These are phyloP conservation scores for Venturia nashicola DNA, from an alignment of 2,329 filamentous ascomycete species.

Conservation along the genomic window DNA sequence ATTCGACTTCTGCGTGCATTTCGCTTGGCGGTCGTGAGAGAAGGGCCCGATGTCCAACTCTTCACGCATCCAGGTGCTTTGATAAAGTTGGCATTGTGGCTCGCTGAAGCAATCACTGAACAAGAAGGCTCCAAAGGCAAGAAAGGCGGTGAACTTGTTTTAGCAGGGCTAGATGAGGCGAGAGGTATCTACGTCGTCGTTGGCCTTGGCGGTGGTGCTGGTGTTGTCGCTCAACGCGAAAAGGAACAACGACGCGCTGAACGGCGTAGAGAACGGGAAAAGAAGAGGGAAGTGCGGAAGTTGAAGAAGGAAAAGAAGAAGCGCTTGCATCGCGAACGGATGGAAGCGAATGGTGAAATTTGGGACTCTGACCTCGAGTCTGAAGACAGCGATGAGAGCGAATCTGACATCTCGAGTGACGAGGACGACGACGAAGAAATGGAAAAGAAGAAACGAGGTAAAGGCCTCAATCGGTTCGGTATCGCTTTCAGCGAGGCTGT, in stretches of 20 bases:
- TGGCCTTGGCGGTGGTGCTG: conserved; percentile 77
- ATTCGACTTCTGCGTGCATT: conserved; percentile 88
- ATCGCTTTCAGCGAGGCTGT: conserved; percentile 94
- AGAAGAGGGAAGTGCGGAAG: conserved; percentile 38
- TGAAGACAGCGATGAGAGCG: conserved; percentile 33
- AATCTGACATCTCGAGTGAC: conserved; percentile 34
- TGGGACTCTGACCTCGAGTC: conserved; percentile 42
- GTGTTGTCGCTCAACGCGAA: conserved; percentile 50
- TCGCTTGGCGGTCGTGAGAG: conserved; percentile 90
- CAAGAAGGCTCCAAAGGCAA: conserved; percentile 50
- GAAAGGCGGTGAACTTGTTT: conserved; percentile 68
- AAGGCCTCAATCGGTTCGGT: conserved; percentile 80
- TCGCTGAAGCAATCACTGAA: conserved; percentile 82
- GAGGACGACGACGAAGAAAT: conserved; percentile 43
- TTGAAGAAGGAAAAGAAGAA: conserved; percentile 45
- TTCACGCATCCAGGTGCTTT: conserved; percentile 89
- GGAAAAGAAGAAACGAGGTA: conserved; percentile 45
- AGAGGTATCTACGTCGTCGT: conserved; percentile 86
- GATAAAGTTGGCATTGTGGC: conserved; percentile 87
- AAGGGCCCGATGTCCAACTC: conserved; percentile 79
- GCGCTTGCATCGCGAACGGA: conserved; percentile 37
- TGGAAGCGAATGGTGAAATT: conserved; percentile 46
- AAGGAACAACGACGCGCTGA: conserved; percentile 56
- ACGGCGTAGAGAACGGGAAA: conserved; percentile 43
- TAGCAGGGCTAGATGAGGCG: conserved; percentile 78